Evolutionary conservation across 441 rosid genomes (phyloP).

Genomic region (Jatropha multifida): DNA sequence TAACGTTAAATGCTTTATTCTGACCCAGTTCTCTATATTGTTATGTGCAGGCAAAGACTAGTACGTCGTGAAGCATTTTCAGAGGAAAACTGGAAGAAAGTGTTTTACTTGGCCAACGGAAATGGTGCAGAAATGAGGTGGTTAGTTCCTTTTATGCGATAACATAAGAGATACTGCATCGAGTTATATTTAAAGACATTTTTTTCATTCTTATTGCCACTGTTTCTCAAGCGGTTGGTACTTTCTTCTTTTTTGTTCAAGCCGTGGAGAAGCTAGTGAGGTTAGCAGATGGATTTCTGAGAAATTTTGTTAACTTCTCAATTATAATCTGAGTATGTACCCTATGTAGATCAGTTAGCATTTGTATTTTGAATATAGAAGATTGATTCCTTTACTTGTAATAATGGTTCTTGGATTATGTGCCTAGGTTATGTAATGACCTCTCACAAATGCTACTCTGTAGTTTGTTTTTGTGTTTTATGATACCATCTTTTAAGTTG

Average conservation of each 20-base stretch:
- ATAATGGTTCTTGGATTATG: neutral
- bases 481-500: no score
- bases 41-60: slow-evolving; percentile 74
- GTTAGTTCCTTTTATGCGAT: slow-evolving; percentile 72
- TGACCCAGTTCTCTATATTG: neutral
- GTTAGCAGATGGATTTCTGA: neutral
- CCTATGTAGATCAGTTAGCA: neutral
- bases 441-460: neutral
- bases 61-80: slow-evolving; percentile 68
- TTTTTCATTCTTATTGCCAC: neutral
- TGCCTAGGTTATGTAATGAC: neutral
- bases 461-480: no score
- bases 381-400: neutral
- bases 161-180: slow-evolving; percentile 16
- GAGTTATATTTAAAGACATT: neutral
- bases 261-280: neutral
- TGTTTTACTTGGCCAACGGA: slow-evolving; percentile 80
- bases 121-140: slow-evolving; percentile 93
- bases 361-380: neutral
- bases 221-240: neutral
- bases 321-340: neutral
- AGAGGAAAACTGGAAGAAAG: slow-evolving; percentile 81
- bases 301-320: neutral
- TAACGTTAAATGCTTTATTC: neutral
- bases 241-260: neutral